Conservation (phyloP, 108 stramenopile genomes). For the Cylindrotheca closterium region DNA sequence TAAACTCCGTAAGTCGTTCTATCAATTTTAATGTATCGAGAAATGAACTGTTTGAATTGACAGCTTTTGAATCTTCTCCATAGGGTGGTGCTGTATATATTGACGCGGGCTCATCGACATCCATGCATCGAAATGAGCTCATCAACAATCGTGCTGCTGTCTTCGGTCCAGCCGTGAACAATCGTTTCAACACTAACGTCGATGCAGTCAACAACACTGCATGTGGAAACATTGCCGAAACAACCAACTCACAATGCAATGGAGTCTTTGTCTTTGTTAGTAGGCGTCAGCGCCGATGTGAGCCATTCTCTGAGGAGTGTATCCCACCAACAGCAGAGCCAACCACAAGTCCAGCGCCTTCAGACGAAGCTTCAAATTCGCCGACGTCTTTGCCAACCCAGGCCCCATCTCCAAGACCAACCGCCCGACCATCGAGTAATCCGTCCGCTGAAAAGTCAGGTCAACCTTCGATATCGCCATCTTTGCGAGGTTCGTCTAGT, state of each 20-base stretch:
- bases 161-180: conserved; percentile 25
- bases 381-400: not conserved
- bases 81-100: conserved; percentile 30
- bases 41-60: not conserved
- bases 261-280: conserved; percentile 12
- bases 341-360: not conserved
- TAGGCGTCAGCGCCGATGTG: conserved; percentile 1
- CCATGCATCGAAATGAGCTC: conserved; percentile 4
- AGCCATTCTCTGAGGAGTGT: conserved; percentile 14
- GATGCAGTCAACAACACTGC: conserved; percentile 14
- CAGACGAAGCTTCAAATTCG: not conserved
- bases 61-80: not conserved
- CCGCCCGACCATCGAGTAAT: not conserved
- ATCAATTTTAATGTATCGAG: too few species aligned
- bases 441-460: not conserved
- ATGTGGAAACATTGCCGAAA: conserved; percentile 12
- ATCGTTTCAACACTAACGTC: conserved; percentile 7
- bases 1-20: conserved; percentile 12
- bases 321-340: conserved; percentile 8
- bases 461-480: not conserved
- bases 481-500: not conserved
- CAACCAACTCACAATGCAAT: conserved; percentile 4
- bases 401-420: not conserved
- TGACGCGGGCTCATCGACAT: conserved; percentile 6
- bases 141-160: conserved; percentile 15